Conservation (phyloP, 2,329 filamentous ascomycete genomes). For the Achaetomium macrosporum region DNA sequence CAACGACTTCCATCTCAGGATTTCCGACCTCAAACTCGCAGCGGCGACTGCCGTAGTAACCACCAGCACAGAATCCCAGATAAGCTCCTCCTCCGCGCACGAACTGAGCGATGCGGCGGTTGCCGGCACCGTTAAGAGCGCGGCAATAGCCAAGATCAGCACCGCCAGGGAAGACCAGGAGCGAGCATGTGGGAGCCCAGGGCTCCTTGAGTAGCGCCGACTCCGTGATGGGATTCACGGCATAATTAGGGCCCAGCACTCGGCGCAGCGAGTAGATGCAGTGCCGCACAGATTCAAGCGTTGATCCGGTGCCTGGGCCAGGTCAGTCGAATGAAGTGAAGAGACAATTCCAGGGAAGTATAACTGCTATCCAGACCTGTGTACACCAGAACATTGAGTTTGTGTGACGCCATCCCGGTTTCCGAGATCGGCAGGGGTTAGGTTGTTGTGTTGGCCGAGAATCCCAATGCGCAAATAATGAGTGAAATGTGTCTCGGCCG, state of each 20-base stretch:
- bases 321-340: constrained; percentile 14
- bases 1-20: constrained; percentile 74
- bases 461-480: background rate
- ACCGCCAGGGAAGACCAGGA: constrained; percentile 88
- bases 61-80: constrained; percentile 89
- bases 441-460: constrained; percentile 13
- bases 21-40: constrained; percentile 94
- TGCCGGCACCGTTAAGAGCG: constrained; percentile 80
- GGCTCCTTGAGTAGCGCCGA: constrained; percentile 81
- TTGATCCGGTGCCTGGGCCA: constrained; percentile 69
- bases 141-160: constrained; percentile 91
- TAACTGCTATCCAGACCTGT: constrained; percentile 53
- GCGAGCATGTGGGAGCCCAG: constrained; percentile 78
- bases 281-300: constrained; percentile 81
- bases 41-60: constrained; percentile 74
- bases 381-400: constrained; percentile 89
- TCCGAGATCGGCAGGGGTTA: background rate
- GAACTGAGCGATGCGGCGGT: constrained; percentile 75
- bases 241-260: constrained; percentile 84
- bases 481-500: background rate
- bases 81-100: constrained; percentile 81
- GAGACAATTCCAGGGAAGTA: background rate
- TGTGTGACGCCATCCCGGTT: constrained; percentile 17
- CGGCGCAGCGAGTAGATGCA: constrained; percentile 81
- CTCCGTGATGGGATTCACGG: constrained; percentile 78